These are phyloP conservation scores for Ascoidea asiatica DNA, from an alignment of 805 yeast genomes.

Conservation along the genomic window DNA sequence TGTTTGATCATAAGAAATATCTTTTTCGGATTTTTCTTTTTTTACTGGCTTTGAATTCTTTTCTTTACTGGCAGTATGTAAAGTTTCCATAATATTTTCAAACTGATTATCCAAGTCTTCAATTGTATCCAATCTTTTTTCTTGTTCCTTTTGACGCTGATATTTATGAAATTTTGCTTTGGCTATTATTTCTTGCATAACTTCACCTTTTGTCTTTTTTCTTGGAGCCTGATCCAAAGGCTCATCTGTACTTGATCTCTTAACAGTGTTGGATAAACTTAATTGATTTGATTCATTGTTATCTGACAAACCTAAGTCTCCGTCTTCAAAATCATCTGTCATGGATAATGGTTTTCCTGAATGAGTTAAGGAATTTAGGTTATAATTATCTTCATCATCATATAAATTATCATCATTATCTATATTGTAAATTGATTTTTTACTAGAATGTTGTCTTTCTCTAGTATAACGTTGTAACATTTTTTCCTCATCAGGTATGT, in stretches of 20 bases:
- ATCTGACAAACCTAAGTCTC: slow-evolving; percentile 24
- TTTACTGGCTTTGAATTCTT: slow-evolving; percentile 15
- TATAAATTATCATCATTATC: slow-evolving; percentile 53
- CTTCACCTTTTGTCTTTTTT: slow-evolving; percentile 71
- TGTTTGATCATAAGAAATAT: slow-evolving; percentile 42
- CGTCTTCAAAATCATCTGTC: slow-evolving; percentile 41
- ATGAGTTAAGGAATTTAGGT: slow-evolving; percentile 50
- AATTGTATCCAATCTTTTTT: slow-evolving; percentile 44
- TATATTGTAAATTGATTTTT: slow-evolving; percentile 52
- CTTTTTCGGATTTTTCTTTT: slow-evolving; percentile 26
- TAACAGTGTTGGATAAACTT: no score
- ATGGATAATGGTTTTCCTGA: slow-evolving; percentile 55
- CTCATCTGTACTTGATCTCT: slow-evolving; percentile 17
- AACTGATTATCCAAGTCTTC: slow-evolving; percentile 61
- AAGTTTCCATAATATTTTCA: slow-evolving; percentile 42
- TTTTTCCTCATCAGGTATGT: slow-evolving; percentile 75
- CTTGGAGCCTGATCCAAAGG: slow-evolving; percentile 28
- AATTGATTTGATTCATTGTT: slow-evolving; percentile 16
- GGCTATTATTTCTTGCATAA: slow-evolving; percentile 75
- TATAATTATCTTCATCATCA: slow-evolving; percentile 22
- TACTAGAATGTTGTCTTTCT: slow-evolving; percentile 58
- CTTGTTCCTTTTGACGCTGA: slow-evolving; percentile 58
- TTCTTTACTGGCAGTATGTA: slow-evolving; percentile 4
- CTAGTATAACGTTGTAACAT: slow-evolving; percentile 91
- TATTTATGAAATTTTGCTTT: slow-evolving; percentile 68